phyloP scores from a whole-genome alignment of 2,329 filamentous ascomycete genomes.

The Lasiodiplodia gonubiensis region DNA sequence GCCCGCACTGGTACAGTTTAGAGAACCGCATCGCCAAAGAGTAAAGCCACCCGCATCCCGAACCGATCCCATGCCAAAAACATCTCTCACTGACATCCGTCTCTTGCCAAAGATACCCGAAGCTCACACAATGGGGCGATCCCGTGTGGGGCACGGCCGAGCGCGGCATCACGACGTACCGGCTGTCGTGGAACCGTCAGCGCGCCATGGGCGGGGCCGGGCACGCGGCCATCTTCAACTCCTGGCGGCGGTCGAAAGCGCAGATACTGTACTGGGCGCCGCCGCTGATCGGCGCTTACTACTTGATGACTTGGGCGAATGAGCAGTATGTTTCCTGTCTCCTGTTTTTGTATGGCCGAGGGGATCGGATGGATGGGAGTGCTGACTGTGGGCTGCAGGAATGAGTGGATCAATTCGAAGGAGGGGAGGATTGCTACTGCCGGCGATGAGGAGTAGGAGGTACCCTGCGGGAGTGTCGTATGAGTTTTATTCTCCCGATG shows the following conservation, averaged over 20 bases:
- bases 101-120: neutral
- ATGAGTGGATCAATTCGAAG: slow-evolving; percentile 83
- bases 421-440: slow-evolving; percentile 58
- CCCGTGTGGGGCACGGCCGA: slow-evolving; percentile 43
- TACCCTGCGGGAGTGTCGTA: no score
- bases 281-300: slow-evolving; percentile 78
- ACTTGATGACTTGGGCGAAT: slow-evolving; percentile 85
- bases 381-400: slow-evolving; percentile 56
- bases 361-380: no score
- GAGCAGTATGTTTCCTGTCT: slow-evolving; percentile 70
- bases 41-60: neutral
- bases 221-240: slow-evolving; percentile 92
- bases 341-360: neutral
- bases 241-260: slow-evolving; percentile 79
- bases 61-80: no score
- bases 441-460: slow-evolving; percentile 45
- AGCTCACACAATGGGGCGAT: slow-evolving; percentile 9
- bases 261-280: slow-evolving; percentile 91
- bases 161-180: slow-evolving; percentile 71
- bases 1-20: slow-evolving; percentile 10
- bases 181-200: slow-evolving; percentile 85
- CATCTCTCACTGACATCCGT: neutral
- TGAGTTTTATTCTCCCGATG: no score
- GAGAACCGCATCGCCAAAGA: slow-evolving; percentile 19
- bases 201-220: slow-evolving; percentile 78